Evolutionary conservation across 139 green algal genomes (phyloP).

Genomic region (Nannochloris sp.): DNA sequence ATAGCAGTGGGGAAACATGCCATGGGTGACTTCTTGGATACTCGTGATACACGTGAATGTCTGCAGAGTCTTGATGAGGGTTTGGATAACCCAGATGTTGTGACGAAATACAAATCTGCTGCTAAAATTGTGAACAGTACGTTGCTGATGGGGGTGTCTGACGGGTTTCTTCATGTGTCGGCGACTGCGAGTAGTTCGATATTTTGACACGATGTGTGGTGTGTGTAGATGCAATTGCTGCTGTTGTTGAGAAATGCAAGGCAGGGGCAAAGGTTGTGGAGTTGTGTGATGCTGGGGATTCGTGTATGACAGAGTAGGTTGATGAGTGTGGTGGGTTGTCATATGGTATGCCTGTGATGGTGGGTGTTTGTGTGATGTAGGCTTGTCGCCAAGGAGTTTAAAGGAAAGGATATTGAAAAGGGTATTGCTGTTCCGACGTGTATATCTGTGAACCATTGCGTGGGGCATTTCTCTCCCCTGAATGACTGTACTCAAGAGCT

Average conservation of each 20-base stretch:
- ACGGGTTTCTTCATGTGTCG: background rate
- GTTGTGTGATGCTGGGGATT: slow-evolving; percentile 75
- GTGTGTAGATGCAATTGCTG: slow-evolving; percentile 69
- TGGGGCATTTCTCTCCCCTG: slow-evolving; percentile 85
- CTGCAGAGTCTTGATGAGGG: slow-evolving; percentile 5
- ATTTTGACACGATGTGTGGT: background rate
- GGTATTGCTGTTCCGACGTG: slow-evolving; percentile 95
- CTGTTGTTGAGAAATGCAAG: slow-evolving; percentile 60
- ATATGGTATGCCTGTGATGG: background rate
- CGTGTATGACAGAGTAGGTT: slow-evolving; percentile 65
- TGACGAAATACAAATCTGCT: slow-evolving; percentile 98
- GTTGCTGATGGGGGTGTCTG: slow-evolving; percentile 15
- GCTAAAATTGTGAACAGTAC: slow-evolving; percentile 94
- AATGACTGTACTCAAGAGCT: slow-evolving; percentile 58
- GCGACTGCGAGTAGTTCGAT: background rate
- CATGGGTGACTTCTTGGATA: background rate
- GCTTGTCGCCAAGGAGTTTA: slow-evolving; percentile 76
- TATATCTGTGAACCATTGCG: slow-evolving; percentile 81
- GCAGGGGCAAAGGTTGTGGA: slow-evolving; percentile 87
- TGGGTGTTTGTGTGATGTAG: slow-evolving; percentile 33
- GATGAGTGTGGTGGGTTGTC: background rate
- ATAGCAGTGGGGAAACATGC: background rate
- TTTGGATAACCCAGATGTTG: slow-evolving; percentile 74
- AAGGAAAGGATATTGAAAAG: slow-evolving; percentile 94
- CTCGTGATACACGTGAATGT: background rate